These are phyloP conservation scores for Aspergillus biplanus DNA, from an alignment of 495 filamentous ascomycete genomes.

Conservation along the genomic window DNA sequence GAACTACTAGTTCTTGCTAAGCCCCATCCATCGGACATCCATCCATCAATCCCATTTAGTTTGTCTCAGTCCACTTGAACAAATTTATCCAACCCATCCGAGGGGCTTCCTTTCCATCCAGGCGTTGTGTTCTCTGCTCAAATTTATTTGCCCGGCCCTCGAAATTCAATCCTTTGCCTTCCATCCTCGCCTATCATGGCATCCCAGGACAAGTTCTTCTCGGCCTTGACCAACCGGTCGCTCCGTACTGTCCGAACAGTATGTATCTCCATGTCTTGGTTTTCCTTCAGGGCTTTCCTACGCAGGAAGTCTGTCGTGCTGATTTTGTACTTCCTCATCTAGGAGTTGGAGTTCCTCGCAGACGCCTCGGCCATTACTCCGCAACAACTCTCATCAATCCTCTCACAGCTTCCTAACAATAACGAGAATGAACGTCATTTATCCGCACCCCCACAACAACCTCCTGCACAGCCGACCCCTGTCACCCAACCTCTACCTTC, in stretches of 20 bases:
- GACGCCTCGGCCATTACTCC: conserved; percentile 76
- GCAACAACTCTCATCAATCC: conserved; percentile 69
- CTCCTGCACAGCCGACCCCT: conserved; percentile 31
- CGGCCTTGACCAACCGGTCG: conserved; percentile 74
- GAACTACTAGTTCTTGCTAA: neutral
- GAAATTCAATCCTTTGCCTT: neutral
- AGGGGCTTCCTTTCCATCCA: neutral
- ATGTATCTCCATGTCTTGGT: conserved; percentile 32
- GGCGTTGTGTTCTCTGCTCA: conserved; percentile 5
- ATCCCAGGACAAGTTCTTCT: conserved; percentile 40
- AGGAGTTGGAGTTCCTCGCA: conserved; percentile 92
- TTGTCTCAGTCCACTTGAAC: neutral
- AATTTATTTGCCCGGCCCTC: neutral
- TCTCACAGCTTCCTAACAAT: conserved; percentile 72
- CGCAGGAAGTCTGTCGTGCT: neutral
- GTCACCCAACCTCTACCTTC: conserved; percentile 38
- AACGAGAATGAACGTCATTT: conserved; percentile 46
- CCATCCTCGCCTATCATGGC: conserved; percentile 37
- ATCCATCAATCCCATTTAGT: conserved; percentile 11
- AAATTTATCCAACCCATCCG: conserved; percentile 1
- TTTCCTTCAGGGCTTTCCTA: neutral
- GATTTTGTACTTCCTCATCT: conserved; percentile 16
- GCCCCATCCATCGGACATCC: conserved; percentile 19
- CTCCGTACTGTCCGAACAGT: conserved; percentile 85
- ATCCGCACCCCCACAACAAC: conserved; percentile 37